Conservation (phyloP, 2,329 filamentous ascomycete species). For the Cladophialophora chaetospira region DNA sequence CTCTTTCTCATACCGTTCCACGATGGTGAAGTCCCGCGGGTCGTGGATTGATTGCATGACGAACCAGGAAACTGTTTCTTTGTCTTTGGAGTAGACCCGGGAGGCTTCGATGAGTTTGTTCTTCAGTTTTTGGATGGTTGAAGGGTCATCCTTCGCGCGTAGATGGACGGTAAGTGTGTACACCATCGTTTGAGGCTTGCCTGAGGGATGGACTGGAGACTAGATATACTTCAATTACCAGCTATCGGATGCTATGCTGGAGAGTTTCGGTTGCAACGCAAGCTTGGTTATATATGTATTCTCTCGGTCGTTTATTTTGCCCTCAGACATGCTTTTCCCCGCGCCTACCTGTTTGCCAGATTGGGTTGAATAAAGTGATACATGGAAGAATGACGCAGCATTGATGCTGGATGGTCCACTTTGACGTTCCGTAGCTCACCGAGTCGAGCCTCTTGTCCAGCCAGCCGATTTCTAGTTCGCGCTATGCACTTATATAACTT, state of each 20-base stretch:
- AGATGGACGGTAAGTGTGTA: conserved; percentile 45
- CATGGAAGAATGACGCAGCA: background rate
- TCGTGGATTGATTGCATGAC: conserved; percentile 76
- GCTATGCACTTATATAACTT: too few relatives aligned
- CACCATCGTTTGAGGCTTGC: conserved; percentile 25
- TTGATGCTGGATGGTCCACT: background rate
- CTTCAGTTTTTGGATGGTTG: conserved; percentile 66
- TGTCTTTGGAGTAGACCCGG: conserved; percentile 70
- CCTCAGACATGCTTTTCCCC: background rate
- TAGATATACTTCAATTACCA: too few relatives aligned
- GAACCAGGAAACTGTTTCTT: conserved; percentile 71
- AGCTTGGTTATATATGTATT: background rate
- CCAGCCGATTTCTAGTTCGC: too few relatives aligned
- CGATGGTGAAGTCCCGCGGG: conserved; percentile 70
- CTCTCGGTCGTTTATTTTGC: background rate
- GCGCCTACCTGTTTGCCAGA: background rate
- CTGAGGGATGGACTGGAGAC: background rate
- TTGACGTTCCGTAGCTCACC: background rate
- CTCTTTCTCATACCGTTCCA: conserved; percentile 72
- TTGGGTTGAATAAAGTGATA: background rate
- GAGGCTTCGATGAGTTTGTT: conserved; percentile 76
- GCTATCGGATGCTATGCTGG: too few relatives aligned
- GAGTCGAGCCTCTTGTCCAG: background rate
- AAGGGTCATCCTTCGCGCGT: conserved; percentile 67
- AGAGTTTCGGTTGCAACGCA: too few relatives aligned